Base-by-base conservation (phyloP, 2,329 filamentous ascomycete genomes). In the Aspergillus tubingensis region DNA sequence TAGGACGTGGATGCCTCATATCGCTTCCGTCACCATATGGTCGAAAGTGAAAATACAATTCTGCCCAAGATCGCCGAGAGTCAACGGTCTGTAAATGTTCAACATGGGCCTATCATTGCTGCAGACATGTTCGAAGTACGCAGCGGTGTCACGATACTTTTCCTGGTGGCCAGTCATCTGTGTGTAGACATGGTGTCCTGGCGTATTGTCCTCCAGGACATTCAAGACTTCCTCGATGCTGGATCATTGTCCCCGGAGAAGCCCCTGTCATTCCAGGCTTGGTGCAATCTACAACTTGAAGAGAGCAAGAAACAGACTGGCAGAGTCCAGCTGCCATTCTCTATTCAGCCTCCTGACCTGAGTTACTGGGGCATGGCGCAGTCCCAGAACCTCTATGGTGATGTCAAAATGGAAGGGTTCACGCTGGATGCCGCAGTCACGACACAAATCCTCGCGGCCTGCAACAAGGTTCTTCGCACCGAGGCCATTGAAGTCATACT, bases 401-500 rank as follows among this genome's bases (percentile, higher is more conserved):
- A 76, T 50, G 68, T 72, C 50, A 72, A 73, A 36, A 72, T 71
- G 65, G 70, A 76, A 51, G 69, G 68, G 0, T 77, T 79, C 55
- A 68, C 66, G 0, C 58, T 79, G 52, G 69, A 68, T 52, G 69
- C 74, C 51, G 67, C 70, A 30, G 67, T 63, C 0, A 77, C 75
- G n/a, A 60, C 66, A 6, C 70, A 71, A 5, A 64, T 76, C 2
- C 65, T 77, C 25, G 68, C 68, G 8, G 64, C 59, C 23, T 77
- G 73, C 53, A 72, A 77, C 49, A 61, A 65, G 7, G 62, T 70
- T 6, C 69, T 78, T 36, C 69, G 71, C 5, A 77, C 75, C 3
- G 76, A 79, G 43, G 70, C 75, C 1, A 64, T 77, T 43, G 76
- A 79, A 55, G 62, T 78, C 13, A 58, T 79, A 8, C 68, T 79